Base-by-base conservation (phyloP, 2,329 filamentous ascomycete genomes). In the Alternaria brassicae region DNA sequence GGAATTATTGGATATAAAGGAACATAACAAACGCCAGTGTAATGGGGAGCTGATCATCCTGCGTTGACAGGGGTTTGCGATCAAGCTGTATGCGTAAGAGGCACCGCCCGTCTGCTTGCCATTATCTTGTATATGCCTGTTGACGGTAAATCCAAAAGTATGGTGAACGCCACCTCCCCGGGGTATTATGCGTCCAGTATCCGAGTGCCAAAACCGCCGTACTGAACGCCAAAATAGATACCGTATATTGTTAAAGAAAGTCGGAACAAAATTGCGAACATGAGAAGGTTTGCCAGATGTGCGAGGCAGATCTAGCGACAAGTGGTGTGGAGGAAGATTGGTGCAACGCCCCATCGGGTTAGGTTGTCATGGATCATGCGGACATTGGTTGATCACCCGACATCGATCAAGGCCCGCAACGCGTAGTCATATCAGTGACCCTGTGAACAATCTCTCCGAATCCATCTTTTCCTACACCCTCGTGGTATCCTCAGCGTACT, bases 401-500 rank as follows among this genome's bases (percentile, higher is more conserved):
- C 63, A 60, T 53, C 52, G 65, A 66, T 69, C 62, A 63, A 66
- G 63, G 68, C 65, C 57, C 69, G 65, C 68, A 63, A 62, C 61
- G 54, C 62, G 59, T 56, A 51, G 55, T 55, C 54, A 55, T 60
- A 60, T 66, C 60, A 53, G 53, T 67, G 61, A 61, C 59, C 51
- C 49, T 54, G 55, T 42, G 41, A 53, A 53, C 56, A 47, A 47
- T 60, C 28, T 54, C 49, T 53, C 52, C 40, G 27, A 44, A 28
- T 44, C 50, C 40, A 51, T 52, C 25, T 61, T 54, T 53, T 58
- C 50, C 68, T 72, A 78, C 53, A 75, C 73, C 53, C 73, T 75
- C 61, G 75, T 77, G 40, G 75, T 77, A 64, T 72, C 73, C 65
- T 77, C 74, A 48, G 68, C 72, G 50, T 78, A 78, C 41, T 72